A percentile compares a stretch with the other conserved stretches of the same genome.
Evolutionary conservation across 768 basidiomycete genomes (phyloP).

Genomic region (Leccinum olivaceopallidum): DNA sequence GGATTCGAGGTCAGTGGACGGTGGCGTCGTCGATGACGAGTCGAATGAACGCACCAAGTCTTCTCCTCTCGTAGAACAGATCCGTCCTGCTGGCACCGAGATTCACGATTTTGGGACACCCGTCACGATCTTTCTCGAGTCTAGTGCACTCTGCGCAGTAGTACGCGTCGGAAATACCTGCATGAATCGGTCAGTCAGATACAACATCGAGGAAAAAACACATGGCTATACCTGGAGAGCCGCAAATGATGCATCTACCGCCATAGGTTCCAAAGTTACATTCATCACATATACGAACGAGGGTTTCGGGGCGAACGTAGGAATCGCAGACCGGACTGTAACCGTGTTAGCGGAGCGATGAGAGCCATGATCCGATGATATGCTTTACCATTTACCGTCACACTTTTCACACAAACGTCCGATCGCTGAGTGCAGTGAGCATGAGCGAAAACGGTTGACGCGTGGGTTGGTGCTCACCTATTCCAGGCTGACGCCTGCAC

Average conservation of each 20-base stretch:
- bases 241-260: constrained; percentile 97
- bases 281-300: constrained; percentile 98
- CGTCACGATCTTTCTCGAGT: constrained; percentile 95
- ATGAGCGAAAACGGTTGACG: background rate
- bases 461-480: constrained; percentile 54
- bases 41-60: constrained; percentile 57
- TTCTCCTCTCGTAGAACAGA: constrained; percentile 87
- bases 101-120: constrained; percentile 98
- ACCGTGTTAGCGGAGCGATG: background rate
- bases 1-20: background rate
- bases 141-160: constrained; percentile 98
- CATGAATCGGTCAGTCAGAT: background rate
- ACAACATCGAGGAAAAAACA: background rate
- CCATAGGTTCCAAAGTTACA: constrained; percentile 99
- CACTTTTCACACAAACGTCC: constrained; percentile 99
- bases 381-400: constrained; percentile 93
- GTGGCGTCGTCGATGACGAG: background rate
- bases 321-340: constrained; percentile 96
- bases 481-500: constrained; percentile 97
- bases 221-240: constrained; percentile 72
- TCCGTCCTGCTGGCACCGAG: constrained; percentile 93
- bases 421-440: constrained; percentile 60
- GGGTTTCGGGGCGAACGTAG: constrained; percentile 96
- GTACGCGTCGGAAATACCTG: constrained; percentile 98
- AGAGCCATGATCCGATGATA: background rate